Percentiles rank a stretch among this genome's conserved stretches.
Conservation (phyloP, 371 early-diverging fungal species). For the Coemansia sp. region DNA sequence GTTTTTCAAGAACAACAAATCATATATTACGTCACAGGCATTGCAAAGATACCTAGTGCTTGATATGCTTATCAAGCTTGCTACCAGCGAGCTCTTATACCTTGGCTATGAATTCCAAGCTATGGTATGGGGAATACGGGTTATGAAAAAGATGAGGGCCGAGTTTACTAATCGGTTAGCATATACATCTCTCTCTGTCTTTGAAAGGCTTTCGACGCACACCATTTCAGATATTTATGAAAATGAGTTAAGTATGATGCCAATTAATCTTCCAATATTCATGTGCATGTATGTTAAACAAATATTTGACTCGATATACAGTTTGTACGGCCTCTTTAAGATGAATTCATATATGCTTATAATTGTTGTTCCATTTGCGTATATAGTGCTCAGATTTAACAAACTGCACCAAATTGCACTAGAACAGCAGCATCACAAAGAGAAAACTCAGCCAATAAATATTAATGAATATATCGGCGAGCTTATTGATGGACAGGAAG, state of each 20-base stretch:
- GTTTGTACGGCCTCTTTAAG: neutral
- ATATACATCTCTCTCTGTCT: constrained; percentile 16
- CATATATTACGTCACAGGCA: neutral
- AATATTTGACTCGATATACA: neutral
- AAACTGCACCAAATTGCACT: neutral
- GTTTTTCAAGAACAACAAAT: neutral
- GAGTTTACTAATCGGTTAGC: neutral
- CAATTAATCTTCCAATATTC: neutral
- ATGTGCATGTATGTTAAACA: neutral
- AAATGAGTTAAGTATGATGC: neutral
- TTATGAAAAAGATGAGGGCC: constrained; percentile 3
- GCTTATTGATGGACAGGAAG: constrained; percentile 3
- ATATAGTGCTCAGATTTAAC: neutral
- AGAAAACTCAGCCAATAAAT: neutral
- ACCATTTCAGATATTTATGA: constrained; percentile 8
- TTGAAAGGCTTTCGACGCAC: constrained; percentile 22
- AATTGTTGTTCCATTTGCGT: neutral
- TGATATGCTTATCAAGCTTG: constrained; percentile 3
- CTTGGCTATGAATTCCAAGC: neutral
- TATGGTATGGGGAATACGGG: neutral
- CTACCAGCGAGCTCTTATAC: neutral
- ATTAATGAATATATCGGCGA: neutral
- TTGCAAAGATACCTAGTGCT: neutral
- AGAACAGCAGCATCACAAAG: neutral
- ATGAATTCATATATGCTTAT: constrained; percentile 4